Conservation (phyloP, 2,329 filamentous ascomycete species). For the Coniochaeta sp. region DNA sequence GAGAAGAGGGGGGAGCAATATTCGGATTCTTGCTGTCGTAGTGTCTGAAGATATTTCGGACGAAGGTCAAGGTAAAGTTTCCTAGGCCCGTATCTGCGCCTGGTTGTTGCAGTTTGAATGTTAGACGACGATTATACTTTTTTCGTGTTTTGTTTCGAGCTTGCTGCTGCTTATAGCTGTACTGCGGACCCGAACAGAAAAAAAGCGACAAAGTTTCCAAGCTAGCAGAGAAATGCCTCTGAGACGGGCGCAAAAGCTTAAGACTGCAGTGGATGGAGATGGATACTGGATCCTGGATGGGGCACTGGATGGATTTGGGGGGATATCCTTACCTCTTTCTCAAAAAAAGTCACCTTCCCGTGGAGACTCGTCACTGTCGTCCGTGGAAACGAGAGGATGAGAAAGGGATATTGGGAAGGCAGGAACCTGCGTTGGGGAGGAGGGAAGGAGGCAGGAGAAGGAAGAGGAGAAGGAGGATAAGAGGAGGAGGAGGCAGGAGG, state of each 20-base stretch:
- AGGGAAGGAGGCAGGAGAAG: constrained; percentile 9
- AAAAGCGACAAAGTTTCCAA: not conserved
- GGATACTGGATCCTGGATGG: no score
- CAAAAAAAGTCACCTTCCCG: constrained; percentile 1
- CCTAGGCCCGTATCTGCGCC: no score
- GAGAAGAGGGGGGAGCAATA: no score
- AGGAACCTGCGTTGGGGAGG: constrained; percentile 10
- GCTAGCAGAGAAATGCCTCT: not conserved
- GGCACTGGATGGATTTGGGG: no score
- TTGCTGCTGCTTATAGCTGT: no score
- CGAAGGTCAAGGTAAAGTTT: no score
- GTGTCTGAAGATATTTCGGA: no score
- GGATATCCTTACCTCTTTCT: constrained; percentile 1
- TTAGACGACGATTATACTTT: not conserved
- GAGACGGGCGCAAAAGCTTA: not conserved
- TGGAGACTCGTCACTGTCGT: constrained; percentile 2
- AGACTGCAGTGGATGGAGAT: not conserved
- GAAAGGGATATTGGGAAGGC: constrained; percentile 3
- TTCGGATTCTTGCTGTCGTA: no score
- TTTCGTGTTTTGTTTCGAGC: not conserved
- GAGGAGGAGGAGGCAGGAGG: constrained; percentile 9
- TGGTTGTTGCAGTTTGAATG: not conserved
- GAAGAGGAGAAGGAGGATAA: constrained; percentile 11
- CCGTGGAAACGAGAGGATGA: constrained; percentile 10
- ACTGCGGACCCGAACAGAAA: not conserved